Evolutionary conservation across 2,329 filamentous ascomycete genomes (phyloP).

Genomic region (Phoma sp.): DNA sequence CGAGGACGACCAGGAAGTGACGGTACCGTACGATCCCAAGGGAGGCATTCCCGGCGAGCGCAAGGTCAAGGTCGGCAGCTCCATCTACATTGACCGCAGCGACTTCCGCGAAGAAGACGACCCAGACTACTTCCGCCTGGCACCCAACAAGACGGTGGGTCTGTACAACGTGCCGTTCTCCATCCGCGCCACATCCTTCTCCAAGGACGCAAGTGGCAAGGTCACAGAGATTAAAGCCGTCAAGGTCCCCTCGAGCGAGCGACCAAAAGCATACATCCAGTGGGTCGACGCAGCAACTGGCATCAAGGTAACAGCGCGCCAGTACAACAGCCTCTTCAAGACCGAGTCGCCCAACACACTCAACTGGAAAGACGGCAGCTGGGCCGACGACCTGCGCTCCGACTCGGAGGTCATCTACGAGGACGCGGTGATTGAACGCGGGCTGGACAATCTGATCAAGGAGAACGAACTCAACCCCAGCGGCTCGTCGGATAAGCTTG

Average conservation of each 20-base stretch:
- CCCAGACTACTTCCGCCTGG: constrained; percentile 78
- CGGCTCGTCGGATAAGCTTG: constrained; percentile 51
- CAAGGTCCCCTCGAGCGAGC: constrained; percentile 70
- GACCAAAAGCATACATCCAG: constrained; percentile 77
- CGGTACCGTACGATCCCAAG: constrained; percentile 82
- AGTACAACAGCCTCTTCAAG: constrained; percentile 86
- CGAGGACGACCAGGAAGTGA: constrained; percentile 71
- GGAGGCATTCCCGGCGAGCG: constrained; percentile 63
- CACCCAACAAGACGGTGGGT: constrained; percentile 76
- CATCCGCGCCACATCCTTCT: constrained; percentile 71
- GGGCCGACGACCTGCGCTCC: constrained; percentile 82
- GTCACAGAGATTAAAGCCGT: constrained; percentile 71
- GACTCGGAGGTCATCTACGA: constrained; percentile 81
- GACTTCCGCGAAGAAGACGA: constrained; percentile 78
- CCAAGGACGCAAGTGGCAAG: constrained; percentile 69
- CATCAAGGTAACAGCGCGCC: constrained; percentile 68
- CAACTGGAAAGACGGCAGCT: constrained; percentile 73
- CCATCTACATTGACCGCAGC: constrained; percentile 81
- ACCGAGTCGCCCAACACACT: constrained; percentile 80
- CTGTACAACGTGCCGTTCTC: constrained; percentile 74
- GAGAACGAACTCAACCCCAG: constrained; percentile 41
- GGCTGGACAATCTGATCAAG: constrained; percentile 81
- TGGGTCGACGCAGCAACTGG: constrained; percentile 79
- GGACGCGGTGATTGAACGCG: constrained; percentile 80
- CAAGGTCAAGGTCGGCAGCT: constrained; percentile 71